Percentiles rank a stretch among this genome's conserved stretches.
Evolutionary conservation across 1,139 yeast species (phyloP).

Genomic region (Blastobotrys indianensis): DNA sequence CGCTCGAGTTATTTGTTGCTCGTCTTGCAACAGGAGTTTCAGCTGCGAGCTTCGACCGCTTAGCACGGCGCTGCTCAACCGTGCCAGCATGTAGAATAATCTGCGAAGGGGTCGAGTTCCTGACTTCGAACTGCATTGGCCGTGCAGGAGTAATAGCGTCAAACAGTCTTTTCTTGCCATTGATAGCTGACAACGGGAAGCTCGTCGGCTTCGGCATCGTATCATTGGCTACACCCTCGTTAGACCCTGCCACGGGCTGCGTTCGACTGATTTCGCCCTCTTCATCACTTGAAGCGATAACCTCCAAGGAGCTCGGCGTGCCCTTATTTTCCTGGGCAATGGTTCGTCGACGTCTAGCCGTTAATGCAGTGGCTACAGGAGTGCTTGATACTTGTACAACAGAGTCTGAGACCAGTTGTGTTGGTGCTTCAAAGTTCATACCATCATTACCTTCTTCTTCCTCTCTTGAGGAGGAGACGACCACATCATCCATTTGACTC

Average conservation of each 20-base stretch:
- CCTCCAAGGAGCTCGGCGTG: constrained; percentile 4
- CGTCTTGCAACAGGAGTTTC: constrained; percentile 9
- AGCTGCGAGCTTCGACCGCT: background rate
- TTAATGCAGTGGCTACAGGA: background rate
- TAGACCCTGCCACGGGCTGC: background rate
- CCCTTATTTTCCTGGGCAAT: background rate
- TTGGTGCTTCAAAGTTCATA: too few species aligned
- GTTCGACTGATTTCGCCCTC: too few species aligned
- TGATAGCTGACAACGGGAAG: background rate
- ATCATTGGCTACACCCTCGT: background rate
- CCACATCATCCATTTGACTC: too few species aligned
- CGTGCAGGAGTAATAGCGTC: constrained; percentile 6
- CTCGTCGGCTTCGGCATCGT: background rate
- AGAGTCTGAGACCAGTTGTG: background rate
- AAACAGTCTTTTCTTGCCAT: constrained; percentile 4
- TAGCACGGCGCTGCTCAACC: constrained; percentile 3
- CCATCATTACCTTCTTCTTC: too few species aligned
- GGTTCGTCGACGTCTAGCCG: background rate
- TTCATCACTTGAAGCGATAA: constrained; percentile 6
- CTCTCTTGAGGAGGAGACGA: too few species aligned
- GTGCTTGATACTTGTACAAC: constrained; percentile 8
- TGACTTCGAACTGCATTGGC: constrained; percentile 4
- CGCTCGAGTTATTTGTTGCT: background rate
- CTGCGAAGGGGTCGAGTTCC: background rate
- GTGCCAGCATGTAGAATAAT: constrained; percentile 2